Evolutionary conservation across 2,329 filamentous ascomycete species (phyloP), one percentile per base, ranked within the genome.

Genomic region (Claviceps digitariae): DNA sequence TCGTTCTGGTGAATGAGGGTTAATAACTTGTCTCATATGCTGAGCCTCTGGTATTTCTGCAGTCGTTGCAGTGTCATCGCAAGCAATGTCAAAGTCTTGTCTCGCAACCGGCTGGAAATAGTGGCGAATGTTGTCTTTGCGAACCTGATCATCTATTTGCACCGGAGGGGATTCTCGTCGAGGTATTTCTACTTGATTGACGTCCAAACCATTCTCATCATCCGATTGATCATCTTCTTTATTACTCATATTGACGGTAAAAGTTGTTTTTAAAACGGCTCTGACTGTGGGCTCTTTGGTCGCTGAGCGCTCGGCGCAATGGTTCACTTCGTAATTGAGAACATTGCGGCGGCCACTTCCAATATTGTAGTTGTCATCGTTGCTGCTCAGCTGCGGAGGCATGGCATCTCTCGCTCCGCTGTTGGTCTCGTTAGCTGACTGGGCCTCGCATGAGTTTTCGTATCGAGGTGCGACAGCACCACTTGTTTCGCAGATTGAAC

Each of bases 1-100:
- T 20, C 59, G 58, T 3, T n/a, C 43, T 1, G 40, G 15, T 12
- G 23, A 10, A 4, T 41, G 34, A 2, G 38, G 17, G 1, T 40
- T 20, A 8, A 12, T 20, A 9, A 41, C n/a, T 25, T 41, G 25
- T 2, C 10, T 12, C n/a, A 25, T 20, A 5, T n/a, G 36, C 9
- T 20, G 5, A 5, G 36, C 13, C 41, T 36, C 40, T n/a, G 20
- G 3, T 2, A n/a, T 7, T 13, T 36, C 34, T 27, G 15, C 34
- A 0, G 13, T 20, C n/a, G 62, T 68, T 43, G 66, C 66, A 17
- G 67, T 68, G 38, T 66, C 59, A 57, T 70, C 67, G 27, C 57
- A 63, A 50, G 64, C 64, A 57, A 70, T 70, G 20, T 65, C 56
- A 44, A 70, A 66, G 20, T 61, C 58, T 17, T 60, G 48, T 15